Evolutionary conservation across 2,329 filamentous ascomycete genomes (phyloP).

Genomic region (Talaromyces sp.): DNA sequence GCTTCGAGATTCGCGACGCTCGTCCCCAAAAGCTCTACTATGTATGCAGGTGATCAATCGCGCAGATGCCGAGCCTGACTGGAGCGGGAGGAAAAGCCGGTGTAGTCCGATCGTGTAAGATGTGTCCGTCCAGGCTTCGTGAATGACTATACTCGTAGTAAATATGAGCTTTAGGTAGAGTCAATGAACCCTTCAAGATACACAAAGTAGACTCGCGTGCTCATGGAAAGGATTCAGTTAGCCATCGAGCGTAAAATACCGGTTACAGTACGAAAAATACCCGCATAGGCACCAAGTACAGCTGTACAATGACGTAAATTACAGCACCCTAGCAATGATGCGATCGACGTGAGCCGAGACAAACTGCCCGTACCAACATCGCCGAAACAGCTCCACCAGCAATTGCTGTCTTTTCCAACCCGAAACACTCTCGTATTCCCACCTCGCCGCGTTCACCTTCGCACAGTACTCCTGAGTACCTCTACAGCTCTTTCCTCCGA

Average conservation of each 20-base stretch:
- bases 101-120: background rate
- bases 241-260: background rate
- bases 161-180: background rate
- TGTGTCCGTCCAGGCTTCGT: background rate
- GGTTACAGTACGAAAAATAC: background rate
- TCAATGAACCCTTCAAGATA: background rate
- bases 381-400: constrained; percentile 18
- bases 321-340: background rate
- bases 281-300: background rate
- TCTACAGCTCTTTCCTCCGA: constrained; percentile 22
- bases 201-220: background rate
- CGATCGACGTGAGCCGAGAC: background rate
- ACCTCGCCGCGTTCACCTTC: background rate
- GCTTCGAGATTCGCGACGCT: background rate
- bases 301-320: constrained; percentile 2
- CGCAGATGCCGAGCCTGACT: background rate
- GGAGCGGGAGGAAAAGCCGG: too few species aligned
- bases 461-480: constrained; percentile 7
- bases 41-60: background rate
- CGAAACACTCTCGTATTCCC: background rate
- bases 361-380: background rate
- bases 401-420: background rate
- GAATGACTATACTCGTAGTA: too few species aligned
- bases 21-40: background rate
- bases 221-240: background rate